A percentile compares a stretch with the other conserved stretches of the same genome.
Evolutionary conservation across 129 eudicot genomes (phyloP).

Genomic region (Pseudognaphalium luteoalbum): DNA sequence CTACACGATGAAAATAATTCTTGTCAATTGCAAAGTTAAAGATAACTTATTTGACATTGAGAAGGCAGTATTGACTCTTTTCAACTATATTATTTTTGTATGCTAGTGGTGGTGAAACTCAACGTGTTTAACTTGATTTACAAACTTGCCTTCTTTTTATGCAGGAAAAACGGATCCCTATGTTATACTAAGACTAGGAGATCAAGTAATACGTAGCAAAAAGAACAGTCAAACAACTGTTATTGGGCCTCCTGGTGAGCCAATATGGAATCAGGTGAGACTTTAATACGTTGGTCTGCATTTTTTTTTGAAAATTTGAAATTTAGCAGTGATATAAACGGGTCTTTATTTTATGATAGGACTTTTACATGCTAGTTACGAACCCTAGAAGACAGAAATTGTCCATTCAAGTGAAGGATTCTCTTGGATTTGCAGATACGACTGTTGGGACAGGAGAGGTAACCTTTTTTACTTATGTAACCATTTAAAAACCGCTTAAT

Average conservation of each 20-base stretch:
- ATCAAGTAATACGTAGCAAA: conserved; percentile 94
- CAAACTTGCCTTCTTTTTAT: conserved; percentile 6
- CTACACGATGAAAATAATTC: too few relatives aligned
- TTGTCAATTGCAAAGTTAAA: too few relatives aligned
- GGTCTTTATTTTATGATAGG: conserved; percentile 47
- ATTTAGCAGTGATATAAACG: conserved; percentile 5
- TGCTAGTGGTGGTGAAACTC: background rate
- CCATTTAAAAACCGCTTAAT: background rate
- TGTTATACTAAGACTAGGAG: conserved; percentile 81
- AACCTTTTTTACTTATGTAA: conserved; percentile 13
- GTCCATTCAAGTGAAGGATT: conserved; percentile 72
- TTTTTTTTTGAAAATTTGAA: background rate
- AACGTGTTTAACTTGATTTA: too few relatives aligned
- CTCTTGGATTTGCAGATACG: conserved; percentile 73
- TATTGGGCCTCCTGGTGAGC: conserved; percentile 93
- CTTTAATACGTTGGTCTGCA: conserved; percentile 5
- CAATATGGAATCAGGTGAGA: conserved; percentile 96
- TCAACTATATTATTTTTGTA: background rate
- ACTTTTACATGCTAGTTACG: conserved; percentile 88
- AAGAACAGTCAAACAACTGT: conserved; percentile 97
- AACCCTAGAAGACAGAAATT: conserved; percentile 72
- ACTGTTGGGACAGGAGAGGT: conserved; percentile 87
- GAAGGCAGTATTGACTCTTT: background rate
- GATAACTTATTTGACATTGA: background rate
- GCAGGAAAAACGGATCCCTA: conserved; percentile 96